These are phyloP conservation scores for Microcera coccophila DNA, from an alignment of 2,329 filamentous ascomycete species.

Conservation along the genomic window DNA sequence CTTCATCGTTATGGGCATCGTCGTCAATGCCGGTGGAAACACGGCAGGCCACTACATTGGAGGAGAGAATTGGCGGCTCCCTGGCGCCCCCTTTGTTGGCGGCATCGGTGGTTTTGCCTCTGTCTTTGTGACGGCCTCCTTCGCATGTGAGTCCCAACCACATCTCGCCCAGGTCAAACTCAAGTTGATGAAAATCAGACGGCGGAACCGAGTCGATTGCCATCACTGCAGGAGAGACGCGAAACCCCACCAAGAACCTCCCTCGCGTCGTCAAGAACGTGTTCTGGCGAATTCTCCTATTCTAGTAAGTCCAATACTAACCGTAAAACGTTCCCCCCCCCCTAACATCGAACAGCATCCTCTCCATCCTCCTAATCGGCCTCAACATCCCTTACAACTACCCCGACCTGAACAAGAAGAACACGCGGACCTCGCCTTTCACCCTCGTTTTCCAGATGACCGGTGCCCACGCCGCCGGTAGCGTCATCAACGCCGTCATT, in stretches of 20 bases:
- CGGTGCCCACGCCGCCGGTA: conserved; percentile 48
- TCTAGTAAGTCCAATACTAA: conserved; percentile 32
- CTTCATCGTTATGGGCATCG: conserved; percentile 62
- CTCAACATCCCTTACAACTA: conserved; percentile 56
- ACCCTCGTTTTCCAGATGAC: conserved; percentile 59
- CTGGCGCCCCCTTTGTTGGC: conserved; percentile 60
- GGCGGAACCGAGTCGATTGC: conserved; percentile 61
- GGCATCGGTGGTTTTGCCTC: conserved; percentile 64
- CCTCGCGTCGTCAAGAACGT: conserved; percentile 63
- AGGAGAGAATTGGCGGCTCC: conserved; percentile 53
- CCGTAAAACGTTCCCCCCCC: background rate
- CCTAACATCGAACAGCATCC: conserved; percentile 27
- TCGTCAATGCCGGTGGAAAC: conserved; percentile 51
- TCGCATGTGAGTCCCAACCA: conserved; percentile 47
- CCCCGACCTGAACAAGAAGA: conserved; percentile 30
- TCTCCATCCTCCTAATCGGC: conserved; percentile 45
- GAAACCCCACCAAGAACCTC: conserved; percentile 56
- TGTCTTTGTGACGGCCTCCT: conserved; percentile 50
- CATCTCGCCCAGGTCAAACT: background rate
- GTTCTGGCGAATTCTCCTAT: conserved; percentile 59
- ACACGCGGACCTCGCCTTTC: conserved; percentile 36
- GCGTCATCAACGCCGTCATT: conserved; percentile 59
- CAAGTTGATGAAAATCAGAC: conserved; percentile 17
- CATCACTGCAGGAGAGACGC: conserved; percentile 63
- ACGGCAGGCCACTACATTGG: conserved; percentile 53